Percentiles rank a stretch among this genome's conserved stretches.
phyloP scores from a whole-genome alignment of 768 basidiomycete genomes.

The Phlebiopsis flavidoalba region DNA sequence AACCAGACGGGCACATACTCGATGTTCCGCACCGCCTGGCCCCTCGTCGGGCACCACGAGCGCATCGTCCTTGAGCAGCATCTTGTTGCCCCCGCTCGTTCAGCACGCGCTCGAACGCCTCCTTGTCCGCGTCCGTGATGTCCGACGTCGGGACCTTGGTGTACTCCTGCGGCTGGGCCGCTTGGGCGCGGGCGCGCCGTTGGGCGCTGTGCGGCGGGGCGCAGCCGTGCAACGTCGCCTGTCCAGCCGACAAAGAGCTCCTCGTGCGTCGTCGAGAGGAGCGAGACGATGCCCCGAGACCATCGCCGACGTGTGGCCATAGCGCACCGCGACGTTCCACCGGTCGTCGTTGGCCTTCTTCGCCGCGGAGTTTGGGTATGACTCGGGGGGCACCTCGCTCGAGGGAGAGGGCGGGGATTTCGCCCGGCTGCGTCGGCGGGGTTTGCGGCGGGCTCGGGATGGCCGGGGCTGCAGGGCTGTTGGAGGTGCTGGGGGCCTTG shows the following conservation, averaged over 20 bases:
- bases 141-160: slow-evolving; percentile 41
- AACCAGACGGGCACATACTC: slow-evolving; percentile 89
- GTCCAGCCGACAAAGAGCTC: slow-evolving; percentile 94
- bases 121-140: slow-evolving; percentile 59
- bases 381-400: slow-evolving; percentile 11
- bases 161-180: slow-evolving; percentile 16
- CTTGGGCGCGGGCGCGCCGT: not conserved
- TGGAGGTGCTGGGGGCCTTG: not conserved
- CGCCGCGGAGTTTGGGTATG: slow-evolving; percentile 3
- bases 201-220: slow-evolving; percentile 25
- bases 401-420: slow-evolving; percentile 33
- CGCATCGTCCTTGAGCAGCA: slow-evolving; percentile 58
- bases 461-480: slow-evolving; percentile 28
- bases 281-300: slow-evolving; percentile 85
- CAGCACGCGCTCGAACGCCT: slow-evolving; percentile 62
- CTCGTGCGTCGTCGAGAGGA: slow-evolving; percentile 76
- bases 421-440: slow-evolving; percentile 54
- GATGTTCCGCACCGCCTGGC: slow-evolving; percentile 44
- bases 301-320: slow-evolving; percentile 95
- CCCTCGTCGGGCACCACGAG: slow-evolving; percentile 35
- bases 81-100: slow-evolving; percentile 22
- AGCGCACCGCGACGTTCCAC: slow-evolving; percentile 77
- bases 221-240: slow-evolving; percentile 73
- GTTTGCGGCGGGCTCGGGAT: slow-evolving; percentile 75
- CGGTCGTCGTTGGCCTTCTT: slow-evolving; percentile 17